Evolutionary conservation across 176 grass and related monocot genomes (phyloP), one percentile per base, ranked within the genome.

Genomic region (Panicum miliaceum): DNA sequence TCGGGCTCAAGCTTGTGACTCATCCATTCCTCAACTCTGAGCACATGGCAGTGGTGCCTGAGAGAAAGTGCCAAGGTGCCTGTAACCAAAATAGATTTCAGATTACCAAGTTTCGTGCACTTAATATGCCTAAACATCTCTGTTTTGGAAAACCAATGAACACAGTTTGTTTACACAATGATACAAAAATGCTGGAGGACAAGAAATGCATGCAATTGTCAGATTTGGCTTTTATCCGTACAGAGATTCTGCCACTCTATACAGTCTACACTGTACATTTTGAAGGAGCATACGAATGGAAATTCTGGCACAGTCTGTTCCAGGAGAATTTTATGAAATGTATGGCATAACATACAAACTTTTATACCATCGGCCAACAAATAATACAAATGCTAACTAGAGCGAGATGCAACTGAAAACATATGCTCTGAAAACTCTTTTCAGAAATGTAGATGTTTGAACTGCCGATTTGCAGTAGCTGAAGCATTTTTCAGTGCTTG

Each of bases 1-100:
- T 32, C 29, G 29, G 29, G 29, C 29, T 32, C 29, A 32, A 32
- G 29, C 29, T 32, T 32, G 29, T 32, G 29, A 2, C 29, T 32
- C 29, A 32, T 32, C 29, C 29, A 32, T 32, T 32, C 29, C 29
- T 32, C 29, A 2, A 32, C 29, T 32, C 29, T 32, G 29, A 32
- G 29, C 29, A 32, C 29, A 32, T 32, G 32, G 1, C 50, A 29
- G 23, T 48, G 46, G 16, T 54, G 46, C 18, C 45, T 7, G 25
- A 56, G 48, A 81, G 57, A 27, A 65, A 60, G 47, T 66, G 64
- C 37, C 35, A 74, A 60, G 76, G n/a, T 89, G 42, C 51, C 68
- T 85, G 82, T 81, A 81, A 80, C 35, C 6, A 85, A 85, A 84
- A 85, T n/a, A 8, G 3, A 18, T 36, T 37, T 68, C 20, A 53